Percentiles rank a stretch among this genome's conserved stretches.
These are phyloP conservation scores for Scedosporium apiospermum DNA, from an alignment of 2,329 filamentous ascomycete genomes.

Conservation along the genomic window DNA sequence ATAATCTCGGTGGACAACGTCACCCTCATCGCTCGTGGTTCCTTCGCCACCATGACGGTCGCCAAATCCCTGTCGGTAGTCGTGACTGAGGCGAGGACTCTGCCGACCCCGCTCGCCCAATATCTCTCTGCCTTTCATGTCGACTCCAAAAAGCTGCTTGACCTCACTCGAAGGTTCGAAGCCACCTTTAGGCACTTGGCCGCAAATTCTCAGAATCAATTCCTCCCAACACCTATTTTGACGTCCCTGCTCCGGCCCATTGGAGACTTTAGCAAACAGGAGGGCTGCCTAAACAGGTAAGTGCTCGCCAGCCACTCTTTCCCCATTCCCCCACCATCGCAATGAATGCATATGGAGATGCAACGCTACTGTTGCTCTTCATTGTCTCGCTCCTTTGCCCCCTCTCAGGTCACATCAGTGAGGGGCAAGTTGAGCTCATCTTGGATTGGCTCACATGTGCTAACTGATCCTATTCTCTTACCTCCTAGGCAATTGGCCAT, in stretches of 20 bases:
- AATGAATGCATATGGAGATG: neutral
- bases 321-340: neutral
- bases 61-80: neutral
- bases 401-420: neutral
- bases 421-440: neutral
- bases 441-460: neutral
- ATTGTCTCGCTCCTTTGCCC: neutral
- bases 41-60: neutral
- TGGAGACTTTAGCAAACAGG: constrained; percentile 17
- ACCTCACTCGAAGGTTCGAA: constrained; percentile 37
- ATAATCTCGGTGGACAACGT: neutral
- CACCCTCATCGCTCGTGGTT: neutral
- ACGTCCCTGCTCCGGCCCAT: constrained; percentile 46
- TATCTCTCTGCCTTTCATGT: constrained; percentile 44
- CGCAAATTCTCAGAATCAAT: constrained; percentile 43
- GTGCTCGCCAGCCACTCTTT: neutral
- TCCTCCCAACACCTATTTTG: constrained; percentile 51
- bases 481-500: constrained; percentile 46
- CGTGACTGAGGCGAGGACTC: neutral
- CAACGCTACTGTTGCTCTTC: neutral
- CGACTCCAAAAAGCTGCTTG: constrained; percentile 32
- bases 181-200: constrained; percentile 39
- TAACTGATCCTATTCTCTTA: constrained; percentile 7
- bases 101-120: constrained; percentile 18
- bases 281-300: constrained; percentile 39